Base-by-base conservation (phyloP, 495 filamentous ascomycete genomes). In the Hyaloscypha hepaticicola region DNA sequence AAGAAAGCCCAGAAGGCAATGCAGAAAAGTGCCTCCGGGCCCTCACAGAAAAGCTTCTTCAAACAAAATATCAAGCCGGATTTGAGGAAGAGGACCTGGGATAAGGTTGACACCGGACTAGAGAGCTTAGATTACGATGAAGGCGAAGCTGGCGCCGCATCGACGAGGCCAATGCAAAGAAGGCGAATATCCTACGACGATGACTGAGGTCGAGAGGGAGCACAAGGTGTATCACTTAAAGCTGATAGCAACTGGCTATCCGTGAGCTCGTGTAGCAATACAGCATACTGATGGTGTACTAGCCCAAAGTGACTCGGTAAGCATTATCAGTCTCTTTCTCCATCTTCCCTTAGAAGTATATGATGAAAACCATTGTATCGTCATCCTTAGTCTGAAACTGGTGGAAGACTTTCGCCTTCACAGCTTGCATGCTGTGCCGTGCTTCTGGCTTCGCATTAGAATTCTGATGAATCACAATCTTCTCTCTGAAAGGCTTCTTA, bases 301-400 rank as follows among this genome's bases (percentile, higher is more conserved):
- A 3, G 7, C 34, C 28, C 16, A 28, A 12, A 21, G 4, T 2
- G 7, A 22, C 3, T 21, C n/a, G 27, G 58, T 59, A 64, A 60
- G 69, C 57, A 60, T 28, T 16, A 21, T 33, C 38, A 21, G n/a
- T 45, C 56, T 49, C 21, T 50, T 55, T 45, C 19, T 22, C 25
- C 53, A 11, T 22, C 26, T 26, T 11, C 22, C 31, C 29, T 25
- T 5, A 16, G 58, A 60, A 22, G 62, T 27, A 65, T 67, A 80
- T 85, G 84, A 86, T 84, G 84, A 86, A 80, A 84, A 75, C 76
- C 74, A 76, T 75, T 70, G 81, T 85, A 86, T 85, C 82, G 83
- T 86, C 84, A 87, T 87, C 84, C 84, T 86, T 87, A 87, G 84
- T 73, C 84, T 77, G 78, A 87, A 70, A 75, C 68, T 61, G 69